phyloP scores from a whole-genome alignment of 1,284 basidiomycete genomes.

The Apiotrichum siamense region DNA sequence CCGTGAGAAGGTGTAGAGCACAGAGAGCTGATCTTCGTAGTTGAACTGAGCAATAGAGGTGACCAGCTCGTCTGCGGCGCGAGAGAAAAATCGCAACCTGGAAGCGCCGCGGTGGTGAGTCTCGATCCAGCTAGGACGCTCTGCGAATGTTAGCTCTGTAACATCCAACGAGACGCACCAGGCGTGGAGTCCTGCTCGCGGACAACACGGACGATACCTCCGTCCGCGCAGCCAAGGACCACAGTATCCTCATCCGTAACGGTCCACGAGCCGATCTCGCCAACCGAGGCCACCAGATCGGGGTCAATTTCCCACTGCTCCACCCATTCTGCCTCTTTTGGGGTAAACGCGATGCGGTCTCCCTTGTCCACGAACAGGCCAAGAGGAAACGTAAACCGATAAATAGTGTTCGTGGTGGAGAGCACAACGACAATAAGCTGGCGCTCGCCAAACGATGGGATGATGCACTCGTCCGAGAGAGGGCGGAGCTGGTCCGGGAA shows the following conservation, averaged over 20 bases:
- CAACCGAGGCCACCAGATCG: slow-evolving; percentile 23
- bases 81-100: slow-evolving; percentile 36
- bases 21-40: slow-evolving; percentile 52
- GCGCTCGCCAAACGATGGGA: slow-evolving; percentile 54
- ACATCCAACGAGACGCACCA: slow-evolving; percentile 17
- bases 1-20: slow-evolving; percentile 78
- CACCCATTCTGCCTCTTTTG: slow-evolving; percentile 29
- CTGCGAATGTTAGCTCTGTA: slow-evolving; percentile 10
- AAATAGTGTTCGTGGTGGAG: slow-evolving; percentile 66
- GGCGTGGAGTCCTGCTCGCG: slow-evolving; percentile 21
- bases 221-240: slow-evolving; percentile 60
- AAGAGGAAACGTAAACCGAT: slow-evolving; percentile 62
- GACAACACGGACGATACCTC: slow-evolving; percentile 66
- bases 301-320: slow-evolving; percentile 38
- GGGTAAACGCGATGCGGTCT: slow-evolving; percentile 27
- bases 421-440: slow-evolving; percentile 67
- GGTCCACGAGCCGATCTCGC: slow-evolving; percentile 53
- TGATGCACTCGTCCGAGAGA: slow-evolving; percentile 51
- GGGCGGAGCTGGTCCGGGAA: slow-evolving; percentile 65
- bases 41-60: slow-evolving; percentile 32
- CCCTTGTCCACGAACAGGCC: slow-evolving; percentile 19
- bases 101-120: slow-evolving; percentile 33
- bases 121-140: slow-evolving; percentile 27
- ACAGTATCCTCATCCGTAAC: slow-evolving; percentile 66
- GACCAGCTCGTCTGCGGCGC: slow-evolving; percentile 30